Conservation (phyloP, 768 basidiomycete species). For the Xerocomellus amylosporus region DNA sequence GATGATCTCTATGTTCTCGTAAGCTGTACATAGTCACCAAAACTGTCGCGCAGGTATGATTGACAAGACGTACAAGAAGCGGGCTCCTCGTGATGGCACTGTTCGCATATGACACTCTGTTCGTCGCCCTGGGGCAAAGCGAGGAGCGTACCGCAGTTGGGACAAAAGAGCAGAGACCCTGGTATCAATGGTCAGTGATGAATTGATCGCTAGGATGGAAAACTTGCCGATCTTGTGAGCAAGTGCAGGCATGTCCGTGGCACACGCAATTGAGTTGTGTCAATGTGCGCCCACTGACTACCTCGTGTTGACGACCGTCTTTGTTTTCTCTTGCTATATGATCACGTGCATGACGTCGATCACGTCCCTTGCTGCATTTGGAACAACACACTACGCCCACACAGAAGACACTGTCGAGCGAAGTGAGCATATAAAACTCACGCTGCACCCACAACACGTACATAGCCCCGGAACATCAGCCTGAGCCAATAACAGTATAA, state of each 20-base stretch:
- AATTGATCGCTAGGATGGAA: neutral
- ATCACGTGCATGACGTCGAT: constrained; percentile 25
- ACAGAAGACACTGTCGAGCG: neutral
- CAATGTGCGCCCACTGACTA: constrained; percentile 11
- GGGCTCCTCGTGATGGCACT: constrained; percentile 84
- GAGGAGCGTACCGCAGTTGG: constrained; percentile 86
- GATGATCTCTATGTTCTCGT: constrained; percentile 86
- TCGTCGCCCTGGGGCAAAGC: constrained; percentile 76
- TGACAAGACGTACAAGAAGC: constrained; percentile 70
- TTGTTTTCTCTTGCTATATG: constrained; percentile 6
- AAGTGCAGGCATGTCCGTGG: constrained; percentile 22
- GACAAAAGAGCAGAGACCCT: constrained; percentile 95
- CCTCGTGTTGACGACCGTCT: constrained; percentile 8
- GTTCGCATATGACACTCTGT: constrained; percentile 76
- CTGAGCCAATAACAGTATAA: constrained; percentile 13
- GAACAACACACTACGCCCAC: constrained; percentile 26
- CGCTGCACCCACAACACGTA: constrained; percentile 10
- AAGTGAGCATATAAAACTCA: neutral
- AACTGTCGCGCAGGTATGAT: neutral
- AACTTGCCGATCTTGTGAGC: constrained; percentile 50
- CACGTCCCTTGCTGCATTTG: constrained; percentile 1
- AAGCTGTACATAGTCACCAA: constrained; percentile 50
- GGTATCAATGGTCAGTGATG: constrained; percentile 5
- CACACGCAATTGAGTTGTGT: neutral
- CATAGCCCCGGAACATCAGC: neutral